Evolutionary conservation across 1,284 basidiomycete species (phyloP), one percentile per base, ranked within the genome.

Genomic region (Macrocystidia cucumis): DNA sequence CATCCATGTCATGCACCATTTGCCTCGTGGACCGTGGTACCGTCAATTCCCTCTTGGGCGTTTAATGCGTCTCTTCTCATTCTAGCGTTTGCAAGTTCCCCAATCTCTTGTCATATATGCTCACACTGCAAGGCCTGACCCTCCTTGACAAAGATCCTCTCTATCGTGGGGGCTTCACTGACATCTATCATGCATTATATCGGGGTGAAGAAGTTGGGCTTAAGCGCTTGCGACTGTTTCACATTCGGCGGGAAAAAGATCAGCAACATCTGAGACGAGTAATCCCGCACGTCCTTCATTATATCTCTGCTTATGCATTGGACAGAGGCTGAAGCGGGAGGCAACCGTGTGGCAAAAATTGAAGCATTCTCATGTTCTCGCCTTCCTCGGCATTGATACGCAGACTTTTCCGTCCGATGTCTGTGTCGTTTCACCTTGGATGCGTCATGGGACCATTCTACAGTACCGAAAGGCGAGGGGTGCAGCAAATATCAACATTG

Each of bases 401-500:
- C 48, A 51, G 22, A 45, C 41, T 3, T 49, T 50, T 25, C 42
- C 44, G 5, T 39, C 39, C 5, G 40, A 41, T 26, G 18, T 46
- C 6, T 49, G 46, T 27, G 18, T 50, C 35, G 41, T 49, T 14
- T 48, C 47, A 3, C 46, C 46, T 9, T 49, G 47, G 46, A 50
- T 49, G 46, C 35, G 38, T 18, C 32, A 48, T 30, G 48, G 49
- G 2, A 50, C 47, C 11, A 42, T 52, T 14, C 31, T 48, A 14
- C 43, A 44, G 23, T 44, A 42, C 24, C 37, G 43, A 25, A 42
- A 44, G 35, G 31, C 35, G 7, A 38, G 30, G 14, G 40, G 43
- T 9, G 40, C 38, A 14, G 42, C 43, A 4, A 44, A 44, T 21
- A 40, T 44, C 11, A 44, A 42, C 30, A 25, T 44, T 13, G 35